These are phyloP conservation scores for Scheffersomyces lignosus DNA, from an alignment of 805 yeast species.

Conservation along the genomic window DNA sequence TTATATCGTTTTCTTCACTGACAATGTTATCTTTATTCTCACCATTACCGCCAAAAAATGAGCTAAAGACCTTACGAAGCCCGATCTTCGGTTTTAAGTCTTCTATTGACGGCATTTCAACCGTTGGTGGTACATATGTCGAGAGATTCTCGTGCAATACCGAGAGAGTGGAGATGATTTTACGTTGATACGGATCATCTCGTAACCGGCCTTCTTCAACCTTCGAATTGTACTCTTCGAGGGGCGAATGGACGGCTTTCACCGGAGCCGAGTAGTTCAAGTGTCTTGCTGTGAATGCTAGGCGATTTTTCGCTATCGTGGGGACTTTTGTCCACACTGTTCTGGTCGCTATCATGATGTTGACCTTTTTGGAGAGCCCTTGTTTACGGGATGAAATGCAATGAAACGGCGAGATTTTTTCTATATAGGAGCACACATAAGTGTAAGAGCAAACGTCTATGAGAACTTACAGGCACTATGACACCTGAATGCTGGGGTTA, in stretches of 20 bases:
- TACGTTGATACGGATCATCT: slow-evolving; percentile 81
- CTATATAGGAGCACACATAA: no score
- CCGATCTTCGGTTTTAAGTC: slow-evolving; percentile 53
- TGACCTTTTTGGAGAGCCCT: no score
- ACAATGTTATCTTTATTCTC: slow-evolving; percentile 1
- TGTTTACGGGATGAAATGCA: no score
- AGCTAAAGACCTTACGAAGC: slow-evolving; percentile 33
- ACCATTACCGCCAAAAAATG: slow-evolving; percentile 9
- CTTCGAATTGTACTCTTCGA: slow-evolving; percentile 50
- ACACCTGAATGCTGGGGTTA: no score
- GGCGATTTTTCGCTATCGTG: no score
- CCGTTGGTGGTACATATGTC: slow-evolving; percentile 62
- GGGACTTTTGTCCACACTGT: no score
- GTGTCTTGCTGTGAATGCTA: no score
- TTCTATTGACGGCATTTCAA: slow-evolving; percentile 51
- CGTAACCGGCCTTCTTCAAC: slow-evolving; percentile 52
- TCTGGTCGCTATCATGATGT: no score
- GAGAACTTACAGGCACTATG: no score
- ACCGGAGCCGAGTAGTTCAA: no score
- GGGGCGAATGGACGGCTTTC: slow-evolving; percentile 35
- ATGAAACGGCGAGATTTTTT: no score
- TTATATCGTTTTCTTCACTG: slow-evolving; percentile 43
- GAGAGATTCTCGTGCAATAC: slow-evolving; percentile 54
- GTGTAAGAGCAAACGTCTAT: no score
- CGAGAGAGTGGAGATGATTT: slow-evolving; percentile 63